These are phyloP conservation scores for Wolfiporia cocos DNA, from an alignment of 1,284 basidiomycete species.

Conservation along the genomic window DNA sequence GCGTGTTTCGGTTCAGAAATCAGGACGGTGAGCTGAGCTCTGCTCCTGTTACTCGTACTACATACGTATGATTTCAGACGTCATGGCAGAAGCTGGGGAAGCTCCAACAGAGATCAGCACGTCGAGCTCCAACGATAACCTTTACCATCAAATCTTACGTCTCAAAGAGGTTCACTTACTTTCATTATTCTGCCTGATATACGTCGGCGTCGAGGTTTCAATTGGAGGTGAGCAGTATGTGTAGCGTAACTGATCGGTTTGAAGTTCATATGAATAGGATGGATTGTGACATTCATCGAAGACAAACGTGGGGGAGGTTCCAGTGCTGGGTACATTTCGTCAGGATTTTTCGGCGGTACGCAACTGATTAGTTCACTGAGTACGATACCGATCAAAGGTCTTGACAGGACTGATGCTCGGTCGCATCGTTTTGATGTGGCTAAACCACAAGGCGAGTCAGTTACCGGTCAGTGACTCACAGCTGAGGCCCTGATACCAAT, in stretches of 20 bases:
- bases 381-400: background rate
- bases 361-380: background rate
- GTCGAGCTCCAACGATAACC: slow-evolving; percentile 28
- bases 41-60: background rate
- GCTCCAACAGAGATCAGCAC: slow-evolving; percentile 28
- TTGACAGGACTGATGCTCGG: slow-evolving; percentile 50
- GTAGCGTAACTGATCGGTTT: background rate
- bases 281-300: slow-evolving; percentile 55
- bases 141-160: slow-evolving; percentile 49
- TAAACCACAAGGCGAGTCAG: slow-evolving; percentile 55
- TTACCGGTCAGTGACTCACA: slow-evolving; percentile 18
- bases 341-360: slow-evolving; percentile 29
- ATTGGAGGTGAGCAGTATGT: slow-evolving; percentile 40
- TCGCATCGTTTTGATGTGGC: slow-evolving; percentile 47
- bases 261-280: slow-evolving; percentile 30
- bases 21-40: slow-evolving; percentile 37
- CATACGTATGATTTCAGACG: slow-evolving; percentile 9
- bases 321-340: slow-evolving; percentile 29
- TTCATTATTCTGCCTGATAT: slow-evolving; percentile 56
- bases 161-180: slow-evolving; percentile 48
- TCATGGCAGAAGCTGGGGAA: slow-evolving; percentile 33
- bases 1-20: slow-evolving; percentile 46
- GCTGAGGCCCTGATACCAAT: background rate
- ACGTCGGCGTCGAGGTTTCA: slow-evolving; percentile 64
- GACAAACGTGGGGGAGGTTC: slow-evolving; percentile 26